These are phyloP conservation scores for Lathyrus sativus DNA, from an alignment of 306 rosid species.

Conservation along the genomic window DNA sequence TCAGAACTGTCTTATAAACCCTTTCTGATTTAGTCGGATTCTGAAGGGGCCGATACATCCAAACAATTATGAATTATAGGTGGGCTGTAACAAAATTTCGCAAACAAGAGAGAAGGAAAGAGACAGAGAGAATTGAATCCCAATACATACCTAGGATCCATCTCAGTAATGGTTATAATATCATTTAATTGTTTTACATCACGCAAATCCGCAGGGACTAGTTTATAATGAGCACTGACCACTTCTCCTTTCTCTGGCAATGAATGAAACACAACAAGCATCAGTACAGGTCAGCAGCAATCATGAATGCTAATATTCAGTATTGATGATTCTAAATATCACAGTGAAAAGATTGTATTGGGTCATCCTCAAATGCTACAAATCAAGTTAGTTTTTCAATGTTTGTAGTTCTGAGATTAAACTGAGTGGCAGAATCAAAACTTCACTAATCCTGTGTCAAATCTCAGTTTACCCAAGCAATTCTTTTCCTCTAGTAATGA, in stretches of 20 bases:
- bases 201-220: slow-evolving; percentile 86
- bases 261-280: slow-evolving; percentile 32
- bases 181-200: slow-evolving; percentile 58
- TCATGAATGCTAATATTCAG: slow-evolving; percentile 21
- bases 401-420: slow-evolving; percentile 23
- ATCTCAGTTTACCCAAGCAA: neutral
- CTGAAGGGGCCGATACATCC: slow-evolving; percentile 15
- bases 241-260: slow-evolving; percentile 92
- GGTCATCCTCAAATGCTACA: slow-evolving; percentile 15
- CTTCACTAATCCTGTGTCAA: neutral
- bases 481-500: slow-evolving; percentile 2
- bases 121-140: slow-evolving; percentile 30
- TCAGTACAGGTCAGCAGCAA: slow-evolving; percentile 20
- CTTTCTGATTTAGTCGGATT: neutral
- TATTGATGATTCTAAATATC: slow-evolving; percentile 12
- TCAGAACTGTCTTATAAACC: slow-evolving; percentile 4
- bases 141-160: slow-evolving; percentile 79
- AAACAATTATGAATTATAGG: slow-evolving; percentile 20
- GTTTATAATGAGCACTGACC: slow-evolving; percentile 75
- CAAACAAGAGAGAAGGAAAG: neutral
- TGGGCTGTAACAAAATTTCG: slow-evolving; percentile 19
- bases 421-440: slow-evolving; percentile 17
- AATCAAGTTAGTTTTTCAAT: slow-evolving; percentile 12
- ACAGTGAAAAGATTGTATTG: slow-evolving; percentile 19
- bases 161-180: slow-evolving; percentile 63